phyloP scores from a whole-genome alignment of 1,284 basidiomycete species.

The Pterulicium gracile region DNA sequence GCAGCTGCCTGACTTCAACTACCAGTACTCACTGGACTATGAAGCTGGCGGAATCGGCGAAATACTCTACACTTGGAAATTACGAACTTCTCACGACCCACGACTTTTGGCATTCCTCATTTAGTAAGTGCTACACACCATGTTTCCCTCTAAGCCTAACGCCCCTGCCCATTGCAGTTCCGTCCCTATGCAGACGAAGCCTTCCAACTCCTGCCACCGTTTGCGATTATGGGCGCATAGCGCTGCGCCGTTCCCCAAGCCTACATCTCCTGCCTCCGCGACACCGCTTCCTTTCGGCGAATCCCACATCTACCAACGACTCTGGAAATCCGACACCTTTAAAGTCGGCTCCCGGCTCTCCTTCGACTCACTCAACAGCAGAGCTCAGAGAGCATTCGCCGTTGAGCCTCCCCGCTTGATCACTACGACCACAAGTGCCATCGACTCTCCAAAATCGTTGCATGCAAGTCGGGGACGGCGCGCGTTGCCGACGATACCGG shows the following conservation, averaged over 20 bases:
- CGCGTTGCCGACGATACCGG: too few species aligned
- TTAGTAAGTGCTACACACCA: constrained; percentile 29
- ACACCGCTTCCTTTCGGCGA: constrained; percentile 27
- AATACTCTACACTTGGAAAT: constrained; percentile 34
- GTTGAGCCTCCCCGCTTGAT: too few species aligned
- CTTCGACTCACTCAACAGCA: constrained; percentile 34
- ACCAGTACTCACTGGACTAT: constrained; percentile 44
- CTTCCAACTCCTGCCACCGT: constrained; percentile 42
- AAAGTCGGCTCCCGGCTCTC: constrained; percentile 43
- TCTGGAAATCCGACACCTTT: constrained; percentile 50
- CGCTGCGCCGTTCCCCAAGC: constrained; percentile 16
- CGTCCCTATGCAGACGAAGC: constrained; percentile 38
- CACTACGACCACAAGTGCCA: too few species aligned
- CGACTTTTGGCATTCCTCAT: constrained; percentile 39
- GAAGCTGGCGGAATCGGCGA: constrained; percentile 46
- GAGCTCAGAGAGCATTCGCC: not conserved
- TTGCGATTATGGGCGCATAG: constrained; percentile 40
- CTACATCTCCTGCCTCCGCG: constrained; percentile 16
- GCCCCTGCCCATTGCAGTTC: constrained; percentile 22
- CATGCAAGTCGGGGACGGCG: too few species aligned
- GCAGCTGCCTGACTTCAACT: constrained; percentile 26
- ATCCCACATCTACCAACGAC: constrained; percentile 44
- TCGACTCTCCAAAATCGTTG: too few species aligned
- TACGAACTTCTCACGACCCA: constrained; percentile 26
- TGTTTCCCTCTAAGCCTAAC: constrained; percentile 2